phyloP scores from a whole-genome alignment of 768 basidiomycete genomes.

The Leccinum rimulosum region DNA sequence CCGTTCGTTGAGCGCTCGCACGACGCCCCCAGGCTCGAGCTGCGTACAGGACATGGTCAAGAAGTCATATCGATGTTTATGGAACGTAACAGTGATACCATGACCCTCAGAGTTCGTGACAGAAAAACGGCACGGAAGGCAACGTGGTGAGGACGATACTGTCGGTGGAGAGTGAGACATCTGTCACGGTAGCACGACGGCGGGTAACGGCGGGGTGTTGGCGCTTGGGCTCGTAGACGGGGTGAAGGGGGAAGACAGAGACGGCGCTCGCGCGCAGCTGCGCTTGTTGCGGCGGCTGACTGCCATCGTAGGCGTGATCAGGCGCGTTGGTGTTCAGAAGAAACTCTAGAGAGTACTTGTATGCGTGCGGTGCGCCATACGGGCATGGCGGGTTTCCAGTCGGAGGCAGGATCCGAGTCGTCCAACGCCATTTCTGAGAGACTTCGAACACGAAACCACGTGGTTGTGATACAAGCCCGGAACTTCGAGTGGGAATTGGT shows the following conservation, averaged over 20 bases:
- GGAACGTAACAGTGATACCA: too few species aligned
- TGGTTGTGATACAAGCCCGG: too few species aligned
- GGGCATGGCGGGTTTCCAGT: slow-evolving; percentile 7
- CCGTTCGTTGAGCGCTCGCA: slow-evolving; percentile 51
- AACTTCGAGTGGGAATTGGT: neutral
- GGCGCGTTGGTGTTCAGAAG: slow-evolving; percentile 24
- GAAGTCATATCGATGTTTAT: slow-evolving; percentile 39
- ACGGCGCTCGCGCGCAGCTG: slow-evolving; percentile 9
- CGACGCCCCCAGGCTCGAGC: slow-evolving; percentile 46
- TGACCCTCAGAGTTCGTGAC: slow-evolving; percentile 44
- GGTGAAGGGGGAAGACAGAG: slow-evolving; percentile 2
- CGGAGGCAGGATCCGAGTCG: neutral
- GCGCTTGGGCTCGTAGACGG: slow-evolving; percentile 8
- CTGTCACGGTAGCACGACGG: slow-evolving; percentile 51
- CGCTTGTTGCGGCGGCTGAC: slow-evolving; percentile 23
- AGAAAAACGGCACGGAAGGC: slow-evolving; percentile 60
- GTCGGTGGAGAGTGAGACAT: slow-evolving; percentile 46
- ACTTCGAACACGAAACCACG: too few species aligned
- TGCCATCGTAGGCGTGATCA: slow-evolving; percentile 21
- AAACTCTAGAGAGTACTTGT: slow-evolving; percentile 13
- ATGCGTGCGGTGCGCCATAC: slow-evolving; percentile 10
- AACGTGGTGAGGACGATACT: slow-evolving; percentile 65
- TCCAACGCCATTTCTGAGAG: slow-evolving; percentile 12
- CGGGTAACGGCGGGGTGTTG: slow-evolving; percentile 20
- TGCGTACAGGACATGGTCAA: slow-evolving; percentile 56